A percentile compares a stretch with the other conserved stretches of the same genome.
Conservation (phyloP, 2,329 filamentous ascomycete genomes). For the Ophiostoma angusticollis region DNA sequence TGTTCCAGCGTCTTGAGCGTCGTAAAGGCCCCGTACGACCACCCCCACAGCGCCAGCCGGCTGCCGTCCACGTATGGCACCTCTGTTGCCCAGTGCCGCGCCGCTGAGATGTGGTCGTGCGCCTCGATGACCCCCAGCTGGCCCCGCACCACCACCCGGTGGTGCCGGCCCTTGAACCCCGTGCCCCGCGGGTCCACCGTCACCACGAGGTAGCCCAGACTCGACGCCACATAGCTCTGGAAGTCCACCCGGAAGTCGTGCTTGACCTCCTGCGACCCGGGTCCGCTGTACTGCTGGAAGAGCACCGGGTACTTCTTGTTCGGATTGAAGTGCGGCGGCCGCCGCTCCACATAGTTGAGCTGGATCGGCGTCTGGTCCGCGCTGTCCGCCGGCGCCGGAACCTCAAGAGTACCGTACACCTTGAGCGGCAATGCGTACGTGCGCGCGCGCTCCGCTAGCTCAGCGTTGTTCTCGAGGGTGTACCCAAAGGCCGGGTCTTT, state of each 20-base stretch:
- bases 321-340: constrained; percentile 75
- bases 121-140: constrained; percentile 79
- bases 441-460: constrained; percentile 54
- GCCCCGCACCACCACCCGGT: constrained; percentile 69
- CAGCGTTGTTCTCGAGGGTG: constrained; percentile 64
- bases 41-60: constrained; percentile 91
- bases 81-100: constrained; percentile 66
- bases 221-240: constrained; percentile 75
- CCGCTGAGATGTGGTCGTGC: constrained; percentile 80
- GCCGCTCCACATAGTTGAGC: constrained; percentile 64
- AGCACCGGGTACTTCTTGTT: constrained; percentile 84
- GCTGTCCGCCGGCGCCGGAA: constrained; percentile 41
- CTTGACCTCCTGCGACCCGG: constrained; percentile 77
- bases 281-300: constrained; percentile 90
- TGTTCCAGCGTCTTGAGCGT: constrained; percentile 88
- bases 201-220: constrained; percentile 82
- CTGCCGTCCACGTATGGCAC: constrained; percentile 73
- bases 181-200: constrained; percentile 91
- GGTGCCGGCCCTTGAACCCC: constrained; percentile 74
- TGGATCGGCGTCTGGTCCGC: too few relatives aligned
- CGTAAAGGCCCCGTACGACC: constrained; percentile 94
- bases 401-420: constrained; percentile 71
- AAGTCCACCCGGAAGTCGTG: constrained; percentile 78
- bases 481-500: constrained; percentile 41
- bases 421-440: constrained; percentile 72